Evolutionary conservation across 202 grass and related monocot genomes (phyloP).

Genomic region (Schoenoplectus tabernaemontani): DNA sequence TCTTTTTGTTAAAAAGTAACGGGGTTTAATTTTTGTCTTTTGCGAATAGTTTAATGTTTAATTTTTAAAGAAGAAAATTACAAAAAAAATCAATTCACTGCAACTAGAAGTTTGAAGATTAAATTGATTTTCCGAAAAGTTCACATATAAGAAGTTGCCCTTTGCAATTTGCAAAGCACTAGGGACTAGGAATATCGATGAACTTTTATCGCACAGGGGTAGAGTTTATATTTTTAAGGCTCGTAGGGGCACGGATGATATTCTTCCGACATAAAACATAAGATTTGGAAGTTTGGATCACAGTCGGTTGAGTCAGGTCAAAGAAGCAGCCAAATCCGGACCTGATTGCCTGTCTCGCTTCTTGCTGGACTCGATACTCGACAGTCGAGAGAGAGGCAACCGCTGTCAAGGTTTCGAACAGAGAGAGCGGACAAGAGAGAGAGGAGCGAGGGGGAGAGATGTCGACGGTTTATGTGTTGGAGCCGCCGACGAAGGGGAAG

Average conservation of each 20-base stretch:
- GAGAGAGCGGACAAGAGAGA: not conserved
- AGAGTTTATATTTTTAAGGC: not conserved
- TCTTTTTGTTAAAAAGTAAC: too few relatives aligned
- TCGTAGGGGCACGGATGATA: not conserved
- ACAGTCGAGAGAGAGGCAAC: not conserved
- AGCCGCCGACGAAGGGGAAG: conserved; percentile 93
- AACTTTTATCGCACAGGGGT: too few relatives aligned
- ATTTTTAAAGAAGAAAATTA: too few relatives aligned
- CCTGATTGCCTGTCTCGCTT: not conserved
- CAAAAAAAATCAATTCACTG: too few relatives aligned
- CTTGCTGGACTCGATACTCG: not conserved
- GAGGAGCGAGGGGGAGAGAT: conserved; percentile 16
- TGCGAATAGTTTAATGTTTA: too few relatives aligned
- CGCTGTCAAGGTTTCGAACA: too few relatives aligned
- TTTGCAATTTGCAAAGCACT: too few relatives aligned
- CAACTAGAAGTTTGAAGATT: too few relatives aligned
- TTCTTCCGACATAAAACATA: not conserved
- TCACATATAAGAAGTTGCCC: too few relatives aligned
- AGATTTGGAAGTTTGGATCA: not conserved
- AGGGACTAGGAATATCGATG: too few relatives aligned
- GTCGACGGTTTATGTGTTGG: conserved; percentile 89
- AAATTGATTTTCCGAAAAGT: too few relatives aligned
- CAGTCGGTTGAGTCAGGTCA: not conserved
- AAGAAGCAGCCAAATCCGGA: not conserved
- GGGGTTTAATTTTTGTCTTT: too few relatives aligned